Evolutionary conservation across 306 rosid species (phyloP).

Genomic region (Cucumis cinereus): DNA sequence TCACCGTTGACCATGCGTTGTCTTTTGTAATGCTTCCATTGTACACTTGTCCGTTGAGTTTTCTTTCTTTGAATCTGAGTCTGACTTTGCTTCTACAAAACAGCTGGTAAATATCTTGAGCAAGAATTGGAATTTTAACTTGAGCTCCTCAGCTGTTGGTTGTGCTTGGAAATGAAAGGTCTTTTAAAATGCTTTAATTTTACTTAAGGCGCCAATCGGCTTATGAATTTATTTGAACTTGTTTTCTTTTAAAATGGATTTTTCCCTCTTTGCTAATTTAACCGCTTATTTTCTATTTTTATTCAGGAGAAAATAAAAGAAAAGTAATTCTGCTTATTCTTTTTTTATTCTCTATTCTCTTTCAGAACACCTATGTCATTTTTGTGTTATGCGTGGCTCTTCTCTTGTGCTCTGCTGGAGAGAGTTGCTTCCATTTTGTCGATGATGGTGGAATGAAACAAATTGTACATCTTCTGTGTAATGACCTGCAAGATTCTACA

Average conservation of each 20-base stretch:
- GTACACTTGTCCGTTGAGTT: conserved; percentile 31
- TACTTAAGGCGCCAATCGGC: conserved; percentile 1
- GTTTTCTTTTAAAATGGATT: background rate
- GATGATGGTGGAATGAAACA: conserved; percentile 83
- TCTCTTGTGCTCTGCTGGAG: conserved; percentile 82
- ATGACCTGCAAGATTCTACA: conserved; percentile 43
- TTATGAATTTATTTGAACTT: background rate
- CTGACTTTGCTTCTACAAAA: conserved; percentile 49
- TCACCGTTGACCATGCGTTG: conserved; percentile 36
- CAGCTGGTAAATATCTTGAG: conserved; percentile 59
- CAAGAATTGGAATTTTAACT: conserved; percentile 32
- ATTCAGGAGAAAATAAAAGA: too few species aligned
- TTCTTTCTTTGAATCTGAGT: conserved; percentile 33
- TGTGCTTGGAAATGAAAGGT: conserved; percentile 48
- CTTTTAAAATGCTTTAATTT: conserved; percentile 8
- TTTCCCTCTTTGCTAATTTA: background rate
- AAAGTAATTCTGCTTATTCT: too few species aligned
- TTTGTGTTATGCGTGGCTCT: conserved; percentile 82
- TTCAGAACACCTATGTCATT: conserved; percentile 59
- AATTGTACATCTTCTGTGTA: conserved; percentile 36
- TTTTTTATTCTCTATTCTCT: conserved; percentile 9
- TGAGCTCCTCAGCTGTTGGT: conserved; percentile 25
- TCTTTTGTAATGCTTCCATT: too few species aligned
- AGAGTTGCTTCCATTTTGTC: conserved; percentile 80
- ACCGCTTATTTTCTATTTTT: background rate